Evolutionary conservation across 768 basidiomycete genomes (phyloP).

Genomic region (Grammothele lineata): DNA sequence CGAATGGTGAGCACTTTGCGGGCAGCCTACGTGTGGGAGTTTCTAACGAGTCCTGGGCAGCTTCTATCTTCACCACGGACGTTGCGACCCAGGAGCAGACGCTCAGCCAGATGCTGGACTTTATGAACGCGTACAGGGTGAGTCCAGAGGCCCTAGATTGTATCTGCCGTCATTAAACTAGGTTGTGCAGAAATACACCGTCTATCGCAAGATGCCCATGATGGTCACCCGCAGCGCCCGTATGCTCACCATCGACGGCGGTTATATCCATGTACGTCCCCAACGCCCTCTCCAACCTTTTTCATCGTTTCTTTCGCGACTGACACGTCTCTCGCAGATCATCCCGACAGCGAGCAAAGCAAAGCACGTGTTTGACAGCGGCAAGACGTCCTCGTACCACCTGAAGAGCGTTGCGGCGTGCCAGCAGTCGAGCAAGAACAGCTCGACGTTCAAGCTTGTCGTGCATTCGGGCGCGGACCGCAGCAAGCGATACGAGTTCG

Average conservation of each 20-base stretch:
- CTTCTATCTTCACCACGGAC: slow-evolving; percentile 74
- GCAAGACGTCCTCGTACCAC: slow-evolving; percentile 90
- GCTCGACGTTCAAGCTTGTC: slow-evolving; percentile 84
- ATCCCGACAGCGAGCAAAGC: slow-evolving; percentile 80
- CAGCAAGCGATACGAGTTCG: slow-evolving; percentile 95
- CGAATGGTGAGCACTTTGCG: slow-evolving; percentile 61
- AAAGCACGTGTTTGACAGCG: slow-evolving; percentile 82
- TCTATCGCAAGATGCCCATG: slow-evolving; percentile 95
- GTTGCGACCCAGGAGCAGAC: slow-evolving; percentile 66
- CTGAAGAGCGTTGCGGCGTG: slow-evolving; percentile 82
- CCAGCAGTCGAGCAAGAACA: slow-evolving; percentile 77
- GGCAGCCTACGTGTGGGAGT: background rate
- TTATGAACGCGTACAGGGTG: slow-evolving; percentile 84
- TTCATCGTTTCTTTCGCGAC: background rate
- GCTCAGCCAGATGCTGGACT: slow-evolving; percentile 63
- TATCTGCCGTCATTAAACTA: background rate
- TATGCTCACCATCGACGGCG: slow-evolving; percentile 90
- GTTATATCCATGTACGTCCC: slow-evolving; percentile 84
- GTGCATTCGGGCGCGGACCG: slow-evolving; percentile 63
- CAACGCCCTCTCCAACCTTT: too few relatives aligned
- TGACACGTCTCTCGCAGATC: slow-evolving; percentile 46
- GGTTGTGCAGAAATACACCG: slow-evolving; percentile 69
- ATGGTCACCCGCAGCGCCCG: slow-evolving; percentile 87
- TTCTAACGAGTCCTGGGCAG: slow-evolving; percentile 38
- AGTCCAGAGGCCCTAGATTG: slow-evolving; percentile 9